phyloP scores from a whole-genome alignment of 257 asterid species.

The Paraleonurus japonicus region DNA sequence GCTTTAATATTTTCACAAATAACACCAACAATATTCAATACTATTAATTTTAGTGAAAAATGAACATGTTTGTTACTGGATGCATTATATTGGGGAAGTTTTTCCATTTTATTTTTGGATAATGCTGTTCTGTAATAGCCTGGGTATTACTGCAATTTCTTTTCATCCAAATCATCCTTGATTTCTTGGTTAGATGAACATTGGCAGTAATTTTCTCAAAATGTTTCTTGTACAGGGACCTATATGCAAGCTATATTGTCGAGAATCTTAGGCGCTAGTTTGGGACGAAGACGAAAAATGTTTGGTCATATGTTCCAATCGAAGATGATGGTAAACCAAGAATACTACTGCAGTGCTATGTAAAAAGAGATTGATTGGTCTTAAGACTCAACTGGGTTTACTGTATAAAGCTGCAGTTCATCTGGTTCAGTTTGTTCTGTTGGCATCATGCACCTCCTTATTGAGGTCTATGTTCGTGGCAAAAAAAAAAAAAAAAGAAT shows the following conservation, averaged over 20 bases:
- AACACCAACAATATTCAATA: too few relatives aligned
- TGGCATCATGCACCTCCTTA: neutral
- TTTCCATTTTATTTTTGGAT: neutral
- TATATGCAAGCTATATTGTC: conserved; percentile 68
- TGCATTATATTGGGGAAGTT: neutral
- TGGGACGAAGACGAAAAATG: conserved; percentile 26
- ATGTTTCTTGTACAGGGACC: conserved; percentile 47
- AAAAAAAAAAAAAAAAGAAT: too few relatives aligned
- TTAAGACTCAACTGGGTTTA: neutral
- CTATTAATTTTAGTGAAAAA: too few relatives aligned
- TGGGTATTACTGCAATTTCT: too few relatives aligned
- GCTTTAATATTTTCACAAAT: too few relatives aligned
- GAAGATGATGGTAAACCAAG: conserved; percentile 15
- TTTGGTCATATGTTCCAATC: neutral
- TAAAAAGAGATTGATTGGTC: conserved; percentile 18
- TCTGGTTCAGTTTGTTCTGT: neutral
- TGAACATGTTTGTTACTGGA: neutral
- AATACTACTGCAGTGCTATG: conserved; percentile 8
- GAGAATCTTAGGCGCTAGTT: conserved; percentile 72
- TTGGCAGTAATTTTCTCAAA: neutral
- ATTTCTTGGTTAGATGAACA: neutral
- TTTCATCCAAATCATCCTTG: too few relatives aligned
- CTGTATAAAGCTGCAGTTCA: neutral
- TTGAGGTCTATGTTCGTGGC: neutral
- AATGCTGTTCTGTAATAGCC: neutral